Percentiles rank a stretch among this genome's conserved stretches.
Conservation (phyloP, 1,284 basidiomycete species). For the Fereydounia khargensis region DNA sequence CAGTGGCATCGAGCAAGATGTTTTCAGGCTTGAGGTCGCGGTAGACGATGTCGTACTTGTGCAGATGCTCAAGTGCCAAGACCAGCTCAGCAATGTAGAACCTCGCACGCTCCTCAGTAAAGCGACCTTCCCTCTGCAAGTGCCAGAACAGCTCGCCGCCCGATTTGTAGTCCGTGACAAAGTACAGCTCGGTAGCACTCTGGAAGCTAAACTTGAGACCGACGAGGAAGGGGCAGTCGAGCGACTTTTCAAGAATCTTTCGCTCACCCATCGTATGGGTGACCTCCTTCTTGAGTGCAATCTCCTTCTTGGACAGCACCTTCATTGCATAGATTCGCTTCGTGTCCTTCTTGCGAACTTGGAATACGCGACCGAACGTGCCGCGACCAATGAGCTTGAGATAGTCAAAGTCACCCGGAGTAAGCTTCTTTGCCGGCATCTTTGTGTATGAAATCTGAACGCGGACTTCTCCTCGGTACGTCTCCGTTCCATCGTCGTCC, state of each 20-base stretch:
- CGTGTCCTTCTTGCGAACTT: slow-evolving; percentile 95
- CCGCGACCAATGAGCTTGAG: slow-evolving; percentile 97
- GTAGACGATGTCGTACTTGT: slow-evolving; percentile 97
- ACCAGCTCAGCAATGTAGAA: slow-evolving; percentile 97
- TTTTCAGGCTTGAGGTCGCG: slow-evolving; percentile 97
- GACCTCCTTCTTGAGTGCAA: slow-evolving; percentile 97
- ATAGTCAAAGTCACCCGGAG: slow-evolving; percentile 82
- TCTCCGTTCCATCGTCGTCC: slow-evolving; percentile 30
- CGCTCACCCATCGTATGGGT: slow-evolving; percentile 99
- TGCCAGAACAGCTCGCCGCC: slow-evolving; percentile 97
- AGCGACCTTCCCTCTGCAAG: slow-evolving; percentile 91
- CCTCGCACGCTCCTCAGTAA: slow-evolving; percentile 86
- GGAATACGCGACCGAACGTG: slow-evolving; percentile 95
- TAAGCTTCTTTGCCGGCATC: slow-evolving; percentile 52
- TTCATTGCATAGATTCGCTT: slow-evolving; percentile 99
- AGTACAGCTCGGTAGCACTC: slow-evolving; percentile 89
- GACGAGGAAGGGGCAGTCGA: slow-evolving; percentile 95
- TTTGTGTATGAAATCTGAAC: slow-evolving; percentile 87
- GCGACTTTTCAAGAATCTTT: slow-evolving; percentile 91
- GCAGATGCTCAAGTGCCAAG: slow-evolving; percentile 90
- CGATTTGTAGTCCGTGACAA: slow-evolving; percentile 98
- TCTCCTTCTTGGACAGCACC: slow-evolving; percentile 96
- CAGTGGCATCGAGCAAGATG: slow-evolving; percentile 93
- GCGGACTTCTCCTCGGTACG: slow-evolving; percentile 74
- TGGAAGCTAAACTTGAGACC: slow-evolving; percentile 99